Evolutionary conservation across 2,329 filamentous ascomycete species (phyloP).

Genomic region (Pyricularia pennisetigena): DNA sequence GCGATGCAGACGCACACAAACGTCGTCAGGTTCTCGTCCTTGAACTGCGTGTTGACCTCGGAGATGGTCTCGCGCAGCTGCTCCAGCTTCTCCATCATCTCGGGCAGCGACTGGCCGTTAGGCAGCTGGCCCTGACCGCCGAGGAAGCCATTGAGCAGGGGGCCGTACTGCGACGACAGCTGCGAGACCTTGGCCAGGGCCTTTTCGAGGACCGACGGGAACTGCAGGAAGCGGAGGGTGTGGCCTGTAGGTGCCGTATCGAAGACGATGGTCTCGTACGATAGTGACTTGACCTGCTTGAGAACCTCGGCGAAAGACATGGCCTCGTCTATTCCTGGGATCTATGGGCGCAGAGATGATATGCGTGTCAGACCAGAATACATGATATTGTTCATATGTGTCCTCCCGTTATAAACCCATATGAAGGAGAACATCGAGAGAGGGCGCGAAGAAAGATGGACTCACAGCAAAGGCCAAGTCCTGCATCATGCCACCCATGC

Average conservation of each 20-base stretch:
- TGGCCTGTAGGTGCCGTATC: constrained; percentile 97
- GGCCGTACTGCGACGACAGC: constrained; percentile 87
- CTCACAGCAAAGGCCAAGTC: constrained; percentile 89
- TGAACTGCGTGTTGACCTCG: constrained; percentile 97
- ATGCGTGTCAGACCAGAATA: neutral
- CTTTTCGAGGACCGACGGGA: constrained; percentile 96
- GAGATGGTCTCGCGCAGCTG: constrained; percentile 83
- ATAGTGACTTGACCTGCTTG: constrained; percentile 98
- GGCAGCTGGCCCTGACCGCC: constrained; percentile 48
- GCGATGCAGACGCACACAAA: constrained; percentile 98
- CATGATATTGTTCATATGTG: neutral
- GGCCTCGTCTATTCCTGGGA: constrained; percentile 96
- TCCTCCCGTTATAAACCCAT: neutral
- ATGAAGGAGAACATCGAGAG: neutral
- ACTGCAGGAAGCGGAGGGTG: constrained; percentile 96
- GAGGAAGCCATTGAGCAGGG: constrained; percentile 88
- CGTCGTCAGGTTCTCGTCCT: constrained; percentile 88
- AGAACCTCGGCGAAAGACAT: constrained; percentile 99
- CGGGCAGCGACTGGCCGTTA: constrained; percentile 85
- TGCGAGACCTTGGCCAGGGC: constrained; percentile 95
- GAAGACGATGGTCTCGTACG: constrained; percentile 98
- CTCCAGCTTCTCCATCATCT: constrained; percentile 93
- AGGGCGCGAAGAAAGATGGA: constrained; percentile 9
- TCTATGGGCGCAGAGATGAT: constrained; percentile 42
- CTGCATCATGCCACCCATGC: constrained; percentile 94